phyloP scores from a whole-genome alignment of 1,284 basidiomycete genomes.

The Cystobasidium pallidum region DNA sequence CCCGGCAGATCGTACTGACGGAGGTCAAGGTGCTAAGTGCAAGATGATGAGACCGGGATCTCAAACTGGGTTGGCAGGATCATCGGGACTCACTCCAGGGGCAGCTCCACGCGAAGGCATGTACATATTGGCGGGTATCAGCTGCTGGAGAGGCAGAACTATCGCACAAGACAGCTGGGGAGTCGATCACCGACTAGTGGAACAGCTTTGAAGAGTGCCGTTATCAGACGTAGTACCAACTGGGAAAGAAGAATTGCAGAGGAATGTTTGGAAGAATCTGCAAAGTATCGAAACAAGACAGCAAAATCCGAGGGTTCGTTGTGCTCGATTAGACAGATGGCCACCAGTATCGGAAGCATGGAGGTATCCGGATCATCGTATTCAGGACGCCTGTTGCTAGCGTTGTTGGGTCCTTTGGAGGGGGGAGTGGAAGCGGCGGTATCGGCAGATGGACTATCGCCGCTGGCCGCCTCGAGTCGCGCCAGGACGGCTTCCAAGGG shows the following conservation, averaged over 20 bases:
- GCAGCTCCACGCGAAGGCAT: no score
- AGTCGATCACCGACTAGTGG: slow-evolving; percentile 41
- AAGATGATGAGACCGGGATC: no score
- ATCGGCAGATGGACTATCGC: slow-evolving; percentile 8
- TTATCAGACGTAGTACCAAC: slow-evolving; percentile 32
- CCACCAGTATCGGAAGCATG: slow-evolving; percentile 34
- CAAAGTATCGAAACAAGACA: slow-evolving; percentile 36
- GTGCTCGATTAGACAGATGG: slow-evolving; percentile 30
- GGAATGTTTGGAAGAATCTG: slow-evolving; percentile 23
- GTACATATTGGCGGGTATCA: no score
- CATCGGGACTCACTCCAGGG: no score
- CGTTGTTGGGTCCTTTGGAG: neutral
- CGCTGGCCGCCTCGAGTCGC: slow-evolving; percentile 18
- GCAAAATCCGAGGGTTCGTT: slow-evolving; percentile 41
- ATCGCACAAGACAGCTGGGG: no score
- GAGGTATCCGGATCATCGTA: slow-evolving; percentile 25
- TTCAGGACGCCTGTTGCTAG: slow-evolving; percentile 5
- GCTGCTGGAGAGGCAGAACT: no score
- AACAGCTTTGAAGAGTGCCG: slow-evolving; percentile 42
- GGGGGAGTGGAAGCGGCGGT: no score
- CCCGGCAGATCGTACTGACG: no score
- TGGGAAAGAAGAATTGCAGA: slow-evolving; percentile 10
- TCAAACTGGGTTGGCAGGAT: no score
- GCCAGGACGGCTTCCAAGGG: slow-evolving; percentile 39
- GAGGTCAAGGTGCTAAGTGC: no score